phyloP scores from a whole-genome alignment of 768 basidiomycete species.

The Xanthoconium stramineum region DNA sequence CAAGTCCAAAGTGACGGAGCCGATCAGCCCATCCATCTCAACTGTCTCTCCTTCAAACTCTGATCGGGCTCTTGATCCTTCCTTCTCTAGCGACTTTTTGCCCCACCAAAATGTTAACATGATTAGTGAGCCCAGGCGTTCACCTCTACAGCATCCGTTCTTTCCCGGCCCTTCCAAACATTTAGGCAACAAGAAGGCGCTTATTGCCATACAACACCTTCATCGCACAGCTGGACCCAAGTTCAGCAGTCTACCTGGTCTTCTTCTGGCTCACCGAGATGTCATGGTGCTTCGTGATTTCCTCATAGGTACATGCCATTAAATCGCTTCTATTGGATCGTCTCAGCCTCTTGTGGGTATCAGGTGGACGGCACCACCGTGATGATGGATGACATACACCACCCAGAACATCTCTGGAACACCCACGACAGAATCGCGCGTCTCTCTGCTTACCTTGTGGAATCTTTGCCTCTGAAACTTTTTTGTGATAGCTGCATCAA shows the following conservation, averaged over 20 bases:
- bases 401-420: conserved; percentile 35
- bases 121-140: no score
- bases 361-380: conserved; percentile 37
- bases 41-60: no score
- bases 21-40: no score
- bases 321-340: not conserved
- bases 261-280: conserved; percentile 21
- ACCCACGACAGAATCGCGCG: conserved; percentile 45
- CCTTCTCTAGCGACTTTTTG: no score
- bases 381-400: conserved; percentile 37
- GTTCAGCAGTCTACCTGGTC: not conserved
- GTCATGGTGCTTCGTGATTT: conserved; percentile 6
- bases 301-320: conserved; percentile 16
- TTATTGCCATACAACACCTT: conserved; percentile 17
- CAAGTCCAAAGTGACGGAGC: no score
- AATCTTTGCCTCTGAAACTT: not conserved
- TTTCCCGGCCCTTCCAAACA: not conserved
- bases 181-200: conserved; percentile 14
- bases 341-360: conserved; percentile 40
- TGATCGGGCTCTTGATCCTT: no score
- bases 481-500: conserved; percentile 30
- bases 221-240: not conserved
- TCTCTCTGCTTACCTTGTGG: not conserved
- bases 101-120: no score
- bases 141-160: no score